Conservation (phyloP, 805 yeast species). For the Dipodascopsis tothii region DNA sequence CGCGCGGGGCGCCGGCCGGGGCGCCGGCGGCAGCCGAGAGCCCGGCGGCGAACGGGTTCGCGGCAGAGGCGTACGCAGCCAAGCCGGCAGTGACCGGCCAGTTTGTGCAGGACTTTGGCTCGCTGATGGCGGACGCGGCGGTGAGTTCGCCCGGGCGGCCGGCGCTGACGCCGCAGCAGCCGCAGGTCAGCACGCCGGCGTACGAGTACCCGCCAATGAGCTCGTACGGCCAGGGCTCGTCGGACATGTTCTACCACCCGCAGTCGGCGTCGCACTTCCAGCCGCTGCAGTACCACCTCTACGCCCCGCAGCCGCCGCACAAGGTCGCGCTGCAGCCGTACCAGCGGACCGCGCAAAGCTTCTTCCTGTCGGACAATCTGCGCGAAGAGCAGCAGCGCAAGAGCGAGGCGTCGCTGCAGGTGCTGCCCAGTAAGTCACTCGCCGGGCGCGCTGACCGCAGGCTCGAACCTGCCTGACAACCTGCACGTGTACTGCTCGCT, state of each 20-base stretch:
- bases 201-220: constrained; percentile 11
- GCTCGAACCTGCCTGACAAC: constrained; percentile 58
- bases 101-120: constrained; percentile 3
- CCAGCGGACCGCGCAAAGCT: constrained; percentile 58
- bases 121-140: background rate
- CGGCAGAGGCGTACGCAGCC: constrained; percentile 6
- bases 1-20: constrained; percentile 25
- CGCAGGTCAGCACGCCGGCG: constrained; percentile 1
- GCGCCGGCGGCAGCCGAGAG: background rate
- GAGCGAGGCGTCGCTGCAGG: constrained; percentile 73
- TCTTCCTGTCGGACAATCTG: constrained; percentile 66
- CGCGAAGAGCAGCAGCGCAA: constrained; percentile 64
- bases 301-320: constrained; percentile 83
- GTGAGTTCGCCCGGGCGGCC: background rate
- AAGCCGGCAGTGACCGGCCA: constrained; percentile 3
- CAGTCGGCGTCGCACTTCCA: constrained; percentile 23
- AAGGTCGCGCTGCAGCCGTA: constrained; percentile 56
- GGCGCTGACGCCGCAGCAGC: background rate
- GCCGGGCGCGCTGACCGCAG: constrained; percentile 24
- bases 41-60: too few relatives aligned
- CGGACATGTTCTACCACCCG: constrained; percentile 28
- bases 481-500: constrained; percentile 80
- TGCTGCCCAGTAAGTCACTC: constrained; percentile 35
- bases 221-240: constrained; percentile 5
- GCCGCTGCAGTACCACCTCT: constrained; percentile 67